A percentile compares a stretch with the other conserved stretches of the same genome.
phyloP scores from a whole-genome alignment of 176 grass and related monocot species.

The Aechmea fasciata region DNA sequence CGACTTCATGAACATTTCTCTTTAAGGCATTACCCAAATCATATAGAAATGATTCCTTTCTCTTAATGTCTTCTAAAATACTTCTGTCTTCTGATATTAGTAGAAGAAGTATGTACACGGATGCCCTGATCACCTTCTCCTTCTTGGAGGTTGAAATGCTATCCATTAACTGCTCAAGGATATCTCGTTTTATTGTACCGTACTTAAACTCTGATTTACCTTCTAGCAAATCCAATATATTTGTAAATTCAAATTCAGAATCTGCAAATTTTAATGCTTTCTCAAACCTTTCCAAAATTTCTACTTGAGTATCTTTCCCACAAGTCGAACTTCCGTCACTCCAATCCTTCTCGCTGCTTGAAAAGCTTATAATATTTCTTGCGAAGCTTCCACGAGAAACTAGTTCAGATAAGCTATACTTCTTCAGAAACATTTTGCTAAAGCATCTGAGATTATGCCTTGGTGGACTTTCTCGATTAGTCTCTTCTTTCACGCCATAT shows the following conservation, averaged over 20 bases:
- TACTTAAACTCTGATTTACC: conserved; percentile 46
- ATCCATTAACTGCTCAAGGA: conserved; percentile 73
- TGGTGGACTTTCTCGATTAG: conserved; percentile 38
- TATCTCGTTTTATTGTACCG: conserved; percentile 50
- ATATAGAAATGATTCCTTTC: conserved; percentile 61
- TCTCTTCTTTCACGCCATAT: conserved; percentile 29
- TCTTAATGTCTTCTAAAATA: conserved; percentile 85
- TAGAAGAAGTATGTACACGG: conserved; percentile 63
- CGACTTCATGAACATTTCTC: conserved; percentile 82
- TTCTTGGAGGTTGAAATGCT: conserved; percentile 75
- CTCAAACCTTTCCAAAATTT: conserved; percentile 70
- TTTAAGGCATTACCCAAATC: conserved; percentile 77
- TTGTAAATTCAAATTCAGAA: conserved; percentile 64
- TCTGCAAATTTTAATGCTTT: conserved; percentile 61
- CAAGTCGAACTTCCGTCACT: conserved; percentile 51
- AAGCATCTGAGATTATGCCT: conserved; percentile 69
- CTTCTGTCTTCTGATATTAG: conserved; percentile 94
- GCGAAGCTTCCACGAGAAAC: conserved; percentile 65
- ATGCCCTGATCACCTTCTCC: conserved; percentile 69
- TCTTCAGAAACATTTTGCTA: conserved; percentile 64
- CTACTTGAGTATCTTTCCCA: conserved; percentile 51
- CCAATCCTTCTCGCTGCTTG: conserved; percentile 58
- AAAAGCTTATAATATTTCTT: conserved; percentile 45
- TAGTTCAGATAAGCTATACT: conserved; percentile 41
- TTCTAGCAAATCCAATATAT: conserved; percentile 71